Percentiles rank a stretch among this genome's conserved stretches.
Conservation (phyloP, 2,329 filamentous ascomycete species). For the Colletotrichum trifolii region DNA sequence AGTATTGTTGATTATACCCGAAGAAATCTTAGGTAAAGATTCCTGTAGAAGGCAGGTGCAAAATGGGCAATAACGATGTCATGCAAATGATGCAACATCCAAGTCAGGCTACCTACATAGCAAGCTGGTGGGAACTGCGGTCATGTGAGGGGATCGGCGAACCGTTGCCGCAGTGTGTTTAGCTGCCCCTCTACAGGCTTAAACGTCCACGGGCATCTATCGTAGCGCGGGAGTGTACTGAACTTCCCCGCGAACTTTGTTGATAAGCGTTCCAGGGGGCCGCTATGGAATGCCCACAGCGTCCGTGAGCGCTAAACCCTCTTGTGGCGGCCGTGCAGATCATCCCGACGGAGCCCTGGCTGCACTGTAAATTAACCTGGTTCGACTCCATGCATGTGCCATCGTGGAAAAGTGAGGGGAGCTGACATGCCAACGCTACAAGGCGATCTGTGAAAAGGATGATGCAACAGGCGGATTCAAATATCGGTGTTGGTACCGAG, state of each 20-base stretch:
- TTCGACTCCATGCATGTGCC: too few relatives aligned
- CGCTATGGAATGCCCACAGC: not conserved
- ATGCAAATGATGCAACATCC: not conserved
- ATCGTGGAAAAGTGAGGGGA: too few relatives aligned
- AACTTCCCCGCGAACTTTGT: constrained; percentile 15
- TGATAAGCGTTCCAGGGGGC: constrained; percentile 1
- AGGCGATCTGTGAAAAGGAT: too few relatives aligned
- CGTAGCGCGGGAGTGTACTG: not conserved
- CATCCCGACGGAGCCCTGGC: constrained; percentile 15
- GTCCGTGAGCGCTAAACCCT: constrained; percentile 15
- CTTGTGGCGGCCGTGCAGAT: constrained; percentile 18
- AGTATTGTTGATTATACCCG: not conserved
- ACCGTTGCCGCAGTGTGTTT: not conserved
- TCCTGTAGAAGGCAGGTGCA: too few relatives aligned
- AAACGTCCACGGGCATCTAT: not conserved
- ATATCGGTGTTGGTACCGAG: constrained; percentile 25
- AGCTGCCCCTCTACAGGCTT: not conserved
- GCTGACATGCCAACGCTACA: too few relatives aligned
- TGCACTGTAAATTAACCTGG: not conserved
- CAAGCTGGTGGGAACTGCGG: not conserved
- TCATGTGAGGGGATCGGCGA: not conserved
- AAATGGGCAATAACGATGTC: too few relatives aligned
- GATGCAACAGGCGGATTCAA: not conserved
- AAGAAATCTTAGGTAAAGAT: too few relatives aligned
- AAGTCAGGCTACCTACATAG: not conserved